Conservation (phyloP, 2,329 filamentous ascomycete genomes). For the Beauveria brongniartii region DNA sequence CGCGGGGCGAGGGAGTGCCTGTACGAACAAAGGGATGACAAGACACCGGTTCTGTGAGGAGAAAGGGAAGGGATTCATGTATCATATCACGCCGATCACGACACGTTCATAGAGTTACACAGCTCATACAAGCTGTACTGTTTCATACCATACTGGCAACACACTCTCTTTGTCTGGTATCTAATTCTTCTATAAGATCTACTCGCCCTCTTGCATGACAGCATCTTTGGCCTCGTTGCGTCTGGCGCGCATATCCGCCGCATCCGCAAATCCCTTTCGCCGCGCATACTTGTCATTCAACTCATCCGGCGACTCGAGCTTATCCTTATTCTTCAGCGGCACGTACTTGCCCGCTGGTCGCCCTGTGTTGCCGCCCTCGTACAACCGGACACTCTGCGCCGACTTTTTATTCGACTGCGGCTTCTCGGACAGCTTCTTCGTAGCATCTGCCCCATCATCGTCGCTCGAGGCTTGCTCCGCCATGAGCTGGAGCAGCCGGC, state of each 20-base stretch:
- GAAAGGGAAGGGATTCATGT: not conserved
- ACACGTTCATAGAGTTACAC: not conserved
- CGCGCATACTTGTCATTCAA: conserved; percentile 55
- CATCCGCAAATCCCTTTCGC: conserved; percentile 47
- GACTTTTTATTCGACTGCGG: conserved; percentile 15
- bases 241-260: conserved; percentile 38
- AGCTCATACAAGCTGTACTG: not conserved
- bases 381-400: conserved; percentile 29
- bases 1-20: conserved; percentile 74
- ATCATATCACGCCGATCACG: not conserved
- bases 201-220: conserved; percentile 19
- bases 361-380: conserved; percentile 47
- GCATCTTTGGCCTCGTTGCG: conserved; percentile 25
- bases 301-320: conserved; percentile 43
- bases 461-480: conserved; percentile 26
- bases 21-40: conserved; percentile 45
- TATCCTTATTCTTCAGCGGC: conserved; percentile 43
- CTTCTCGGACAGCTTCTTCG: not conserved
- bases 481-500: conserved; percentile 60
- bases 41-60: conserved; percentile 17
- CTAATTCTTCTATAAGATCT: conserved; percentile 1
- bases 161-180: not conserved
- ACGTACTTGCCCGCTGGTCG: conserved; percentile 45
- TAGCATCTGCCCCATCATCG: not conserved
- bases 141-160: not conserved